Conservation (phyloP, 208 protist species). For the Acanthamoeba royreba region DNA sequence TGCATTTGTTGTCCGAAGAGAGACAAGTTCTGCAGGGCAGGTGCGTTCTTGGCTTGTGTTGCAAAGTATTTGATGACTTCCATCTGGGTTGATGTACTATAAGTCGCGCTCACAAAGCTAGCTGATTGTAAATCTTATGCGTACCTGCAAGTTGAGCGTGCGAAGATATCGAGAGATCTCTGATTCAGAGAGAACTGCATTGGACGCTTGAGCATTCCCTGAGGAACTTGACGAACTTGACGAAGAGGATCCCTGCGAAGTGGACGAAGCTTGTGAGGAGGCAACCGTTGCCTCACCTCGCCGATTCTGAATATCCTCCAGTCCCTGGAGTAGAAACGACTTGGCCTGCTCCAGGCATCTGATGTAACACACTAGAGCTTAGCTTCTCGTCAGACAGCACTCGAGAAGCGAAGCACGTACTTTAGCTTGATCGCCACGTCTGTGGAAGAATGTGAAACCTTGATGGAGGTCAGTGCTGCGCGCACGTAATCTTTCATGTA, state of each 20-base stretch:
- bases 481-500: conserved; percentile 69
- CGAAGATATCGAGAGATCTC: background rate
- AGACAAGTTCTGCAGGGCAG: background rate
- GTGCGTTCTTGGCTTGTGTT: background rate
- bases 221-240: no score
- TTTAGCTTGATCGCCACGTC: background rate
- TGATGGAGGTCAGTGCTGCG: conserved; percentile 66
- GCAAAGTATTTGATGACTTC: background rate
- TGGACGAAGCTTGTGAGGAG: background rate
- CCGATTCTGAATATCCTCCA: background rate
- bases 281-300: background rate
- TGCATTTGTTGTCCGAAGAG: background rate
- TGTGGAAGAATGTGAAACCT: conserved; percentile 49
- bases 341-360: background rate
- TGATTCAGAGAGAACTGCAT: background rate
- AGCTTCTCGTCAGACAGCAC: no score
- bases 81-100: background rate
- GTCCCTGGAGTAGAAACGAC: background rate
- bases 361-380: no score
- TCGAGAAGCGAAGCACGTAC: background rate
- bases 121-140: background rate
- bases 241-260: background rate
- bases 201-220: background rate
- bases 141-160: background rate
- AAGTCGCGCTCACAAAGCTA: background rate